Evolutionary conservation across 1,284 basidiomycete genomes (phyloP).

Genomic region (Austroboletus niveus): DNA sequence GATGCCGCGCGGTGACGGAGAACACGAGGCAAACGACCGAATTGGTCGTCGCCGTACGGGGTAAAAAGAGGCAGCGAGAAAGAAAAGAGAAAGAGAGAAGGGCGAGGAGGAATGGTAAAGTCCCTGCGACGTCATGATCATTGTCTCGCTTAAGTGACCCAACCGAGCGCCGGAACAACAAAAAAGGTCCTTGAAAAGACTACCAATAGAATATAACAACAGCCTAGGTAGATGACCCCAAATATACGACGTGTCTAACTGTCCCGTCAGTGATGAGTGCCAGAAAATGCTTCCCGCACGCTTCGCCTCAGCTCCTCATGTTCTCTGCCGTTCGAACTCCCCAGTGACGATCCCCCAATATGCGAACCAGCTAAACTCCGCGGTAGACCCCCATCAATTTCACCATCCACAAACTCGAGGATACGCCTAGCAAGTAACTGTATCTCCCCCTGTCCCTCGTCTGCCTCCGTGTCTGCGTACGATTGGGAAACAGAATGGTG

Average conservation of each 20-base stretch:
- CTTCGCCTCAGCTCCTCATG: constrained; percentile 79
- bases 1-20: constrained; percentile 12
- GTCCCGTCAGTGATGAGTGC: constrained; percentile 43
- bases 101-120: not conserved
- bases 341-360: constrained; percentile 60
- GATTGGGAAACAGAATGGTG: constrained; percentile 68
- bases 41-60: not conserved
- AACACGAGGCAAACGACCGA: constrained; percentile 24
- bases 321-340: constrained; percentile 55
- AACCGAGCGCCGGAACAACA: not conserved
- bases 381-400: constrained; percentile 54
- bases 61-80: not conserved
- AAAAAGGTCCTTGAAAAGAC: constrained; percentile 8
- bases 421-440: constrained; percentile 82
- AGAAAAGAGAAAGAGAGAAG: not conserved
- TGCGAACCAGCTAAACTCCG: constrained; percentile 64
- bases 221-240: constrained; percentile 1
- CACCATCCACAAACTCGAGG: constrained; percentile 79
- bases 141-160: not conserved
- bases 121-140: not conserved
- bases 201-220: constrained; percentile 20
- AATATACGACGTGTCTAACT: not conserved
- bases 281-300: constrained; percentile 73
- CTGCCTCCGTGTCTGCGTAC: constrained; percentile 78
- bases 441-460: constrained; percentile 85